Evolutionary conservation across 179 eudicot genomes (phyloP).

Genomic region (Silene noctiflora): DNA sequence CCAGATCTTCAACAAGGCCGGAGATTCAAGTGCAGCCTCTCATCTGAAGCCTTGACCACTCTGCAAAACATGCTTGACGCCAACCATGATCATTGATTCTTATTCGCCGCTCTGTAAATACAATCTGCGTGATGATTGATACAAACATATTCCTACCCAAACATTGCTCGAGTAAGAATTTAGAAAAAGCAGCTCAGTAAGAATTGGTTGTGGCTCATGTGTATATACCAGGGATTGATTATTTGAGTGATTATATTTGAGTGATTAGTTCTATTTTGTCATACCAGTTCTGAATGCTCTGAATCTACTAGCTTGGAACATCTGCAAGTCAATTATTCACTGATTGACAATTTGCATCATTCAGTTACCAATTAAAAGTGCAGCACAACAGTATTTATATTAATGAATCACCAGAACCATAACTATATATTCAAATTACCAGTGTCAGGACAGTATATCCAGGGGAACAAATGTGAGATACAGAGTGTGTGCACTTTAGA

Average conservation of each 20-base stretch:
- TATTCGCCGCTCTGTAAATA: conserved; percentile 22
- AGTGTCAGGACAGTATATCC: not conserved
- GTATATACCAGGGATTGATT: conserved; percentile 20
- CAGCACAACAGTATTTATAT: too few species aligned
- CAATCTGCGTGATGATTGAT: conserved; percentile 12
- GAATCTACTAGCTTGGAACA: too few species aligned
- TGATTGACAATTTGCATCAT: too few species aligned
- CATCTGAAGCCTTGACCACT: conserved; percentile 60
- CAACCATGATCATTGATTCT: conserved; percentile 20
- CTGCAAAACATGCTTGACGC: conserved; percentile 51
- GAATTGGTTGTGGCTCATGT: conserved; percentile 18
- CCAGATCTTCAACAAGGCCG: conserved; percentile 33
- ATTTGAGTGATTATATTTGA: conserved; percentile 14
- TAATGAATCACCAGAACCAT: too few species aligned
- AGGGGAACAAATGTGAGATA: not conserved
- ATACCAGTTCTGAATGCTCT: too few species aligned
- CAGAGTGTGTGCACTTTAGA: not conserved
- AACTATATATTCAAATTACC: not conserved
- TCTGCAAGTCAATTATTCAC: too few species aligned
- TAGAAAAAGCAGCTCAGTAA: conserved; percentile 43
- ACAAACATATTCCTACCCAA: not conserved
- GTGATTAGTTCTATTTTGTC: too few species aligned
- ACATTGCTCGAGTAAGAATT: conserved; percentile 9
- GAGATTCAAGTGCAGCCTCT: conserved; percentile 51
- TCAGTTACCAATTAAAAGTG: too few species aligned